These are phyloP conservation scores for Haematococcus sp. DNA, from an alignment of 139 green algal species.

Conservation along the genomic window DNA sequence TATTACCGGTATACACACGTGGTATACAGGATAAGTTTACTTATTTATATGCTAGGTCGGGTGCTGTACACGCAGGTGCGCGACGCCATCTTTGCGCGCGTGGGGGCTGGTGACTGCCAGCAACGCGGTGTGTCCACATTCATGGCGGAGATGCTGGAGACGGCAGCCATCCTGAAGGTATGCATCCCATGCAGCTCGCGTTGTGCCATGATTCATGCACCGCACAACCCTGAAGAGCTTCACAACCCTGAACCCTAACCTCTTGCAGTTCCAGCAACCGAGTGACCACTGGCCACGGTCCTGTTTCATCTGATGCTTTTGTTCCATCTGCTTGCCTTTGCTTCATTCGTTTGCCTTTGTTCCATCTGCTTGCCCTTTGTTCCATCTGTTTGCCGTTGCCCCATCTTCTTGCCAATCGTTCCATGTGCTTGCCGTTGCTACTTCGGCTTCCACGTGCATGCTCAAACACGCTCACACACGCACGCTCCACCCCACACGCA, in stretches of 20 bases:
- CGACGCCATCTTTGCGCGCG: conserved; percentile 94
- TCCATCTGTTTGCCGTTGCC: no score
- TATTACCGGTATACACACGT: no score
- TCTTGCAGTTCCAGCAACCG: background rate
- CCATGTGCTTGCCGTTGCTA: no score
- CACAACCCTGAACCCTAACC: background rate
- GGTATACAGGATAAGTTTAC: no score
- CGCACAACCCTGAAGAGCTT: no score
- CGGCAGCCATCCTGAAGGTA: conserved; percentile 81
- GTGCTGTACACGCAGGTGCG: conserved; percentile 49
- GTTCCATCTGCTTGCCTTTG: no score
- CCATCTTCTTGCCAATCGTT: no score
- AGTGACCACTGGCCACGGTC: background rate
- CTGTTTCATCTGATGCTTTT: background rate
- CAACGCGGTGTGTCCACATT: conserved; percentile 93
- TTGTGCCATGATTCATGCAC: no score
- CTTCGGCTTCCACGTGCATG: no score
- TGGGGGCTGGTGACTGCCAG: conserved; percentile 96
- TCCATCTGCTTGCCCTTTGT: conserved; percentile 62
- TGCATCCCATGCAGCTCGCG: background rate
- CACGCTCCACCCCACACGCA: no score
- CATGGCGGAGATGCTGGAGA: conserved; percentile 99
- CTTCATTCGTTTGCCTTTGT: conserved; percentile 21
- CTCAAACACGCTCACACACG: no score
- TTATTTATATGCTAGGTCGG: no score